phyloP scores from a whole-genome alignment of 2,329 filamentous ascomycete genomes.

The Zymoseptoria brevis region DNA sequence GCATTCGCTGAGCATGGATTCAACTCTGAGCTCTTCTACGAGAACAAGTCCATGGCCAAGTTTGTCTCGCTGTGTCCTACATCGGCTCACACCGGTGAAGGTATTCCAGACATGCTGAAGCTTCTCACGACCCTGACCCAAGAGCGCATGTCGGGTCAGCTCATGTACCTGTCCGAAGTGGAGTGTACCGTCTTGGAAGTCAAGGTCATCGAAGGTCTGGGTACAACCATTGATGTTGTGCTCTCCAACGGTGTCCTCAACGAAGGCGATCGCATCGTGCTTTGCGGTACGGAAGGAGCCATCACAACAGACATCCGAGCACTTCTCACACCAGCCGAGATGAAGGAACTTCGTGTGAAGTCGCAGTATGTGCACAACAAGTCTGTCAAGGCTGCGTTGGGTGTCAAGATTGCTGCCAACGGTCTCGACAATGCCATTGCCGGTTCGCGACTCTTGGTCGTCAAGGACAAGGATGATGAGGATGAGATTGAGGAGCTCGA shows the following conservation, averaged over 20 bases:
- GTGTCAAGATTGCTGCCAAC: conserved; percentile 97
- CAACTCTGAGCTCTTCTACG: conserved; percentile 93
- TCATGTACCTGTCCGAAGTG: conserved; percentile 98
- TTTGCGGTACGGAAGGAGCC: conserved; percentile 93
- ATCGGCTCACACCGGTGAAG: conserved; percentile 96
- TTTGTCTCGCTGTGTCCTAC: conserved; percentile 95
- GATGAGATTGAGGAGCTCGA: conserved; percentile 66
- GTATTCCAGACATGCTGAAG: conserved; percentile 98
- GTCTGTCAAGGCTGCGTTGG: conserved; percentile 93
- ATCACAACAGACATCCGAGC: conserved; percentile 95
- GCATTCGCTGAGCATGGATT: conserved; percentile 95
- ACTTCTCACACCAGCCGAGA: conserved; percentile 80
- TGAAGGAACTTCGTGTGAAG: conserved; percentile 92
- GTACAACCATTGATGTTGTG: conserved; percentile 97
- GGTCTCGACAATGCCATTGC: conserved; percentile 94
- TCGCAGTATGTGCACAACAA: conserved; percentile 98
- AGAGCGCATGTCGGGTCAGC: conserved; percentile 90
- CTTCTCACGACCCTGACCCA: conserved; percentile 86
- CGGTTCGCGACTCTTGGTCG: conserved; percentile 86
- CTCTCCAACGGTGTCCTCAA: conserved; percentile 89
- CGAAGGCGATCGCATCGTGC: conserved; percentile 88
- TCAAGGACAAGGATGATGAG: conserved; percentile 91
- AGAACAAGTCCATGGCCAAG: conserved; percentile 95
- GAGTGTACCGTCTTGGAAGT: conserved; percentile 97
- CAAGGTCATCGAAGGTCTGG: conserved; percentile 97